Evolutionary conservation across 1,284 basidiomycete species (phyloP).

Genomic region (Porogramme epimiltina): DNA sequence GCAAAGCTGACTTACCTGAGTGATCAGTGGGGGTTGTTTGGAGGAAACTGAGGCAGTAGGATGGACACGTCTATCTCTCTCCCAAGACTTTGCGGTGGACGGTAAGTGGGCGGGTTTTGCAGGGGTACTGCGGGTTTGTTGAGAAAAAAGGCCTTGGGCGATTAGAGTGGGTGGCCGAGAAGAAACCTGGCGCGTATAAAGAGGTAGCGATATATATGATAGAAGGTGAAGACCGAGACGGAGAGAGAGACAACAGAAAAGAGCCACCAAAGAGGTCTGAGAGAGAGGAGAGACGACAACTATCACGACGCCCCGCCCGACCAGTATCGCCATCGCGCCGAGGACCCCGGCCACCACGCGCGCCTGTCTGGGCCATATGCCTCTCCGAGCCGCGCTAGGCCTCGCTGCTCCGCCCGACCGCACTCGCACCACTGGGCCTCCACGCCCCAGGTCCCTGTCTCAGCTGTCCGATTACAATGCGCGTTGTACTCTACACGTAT

Average conservation of each 20-base stretch:
- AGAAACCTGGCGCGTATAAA: slow-evolving; percentile 33
- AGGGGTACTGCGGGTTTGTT: slow-evolving; percentile 17
- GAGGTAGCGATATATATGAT: slow-evolving; percentile 39
- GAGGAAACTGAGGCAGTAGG: slow-evolving; percentile 17
- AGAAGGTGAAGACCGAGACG: slow-evolving; percentile 37
- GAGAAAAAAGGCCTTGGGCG: slow-evolving; percentile 30
- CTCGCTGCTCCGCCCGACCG: too few relatives aligned
- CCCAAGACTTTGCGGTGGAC: slow-evolving; percentile 25
- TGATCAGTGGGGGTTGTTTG: slow-evolving; percentile 15
- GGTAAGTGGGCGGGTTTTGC: slow-evolving; percentile 21
- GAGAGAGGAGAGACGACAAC: slow-evolving; percentile 30
- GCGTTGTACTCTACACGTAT: neutral
- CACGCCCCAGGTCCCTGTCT: neutral
- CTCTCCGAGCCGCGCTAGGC: neutral
- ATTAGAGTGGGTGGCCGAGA: slow-evolving; percentile 31
- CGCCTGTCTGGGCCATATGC: neutral
- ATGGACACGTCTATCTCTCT: slow-evolving; percentile 34
- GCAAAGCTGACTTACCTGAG: slow-evolving; percentile 1
- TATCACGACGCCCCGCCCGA: slow-evolving; percentile 10
- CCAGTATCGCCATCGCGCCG: slow-evolving; percentile 24
- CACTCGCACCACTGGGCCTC: neutral
- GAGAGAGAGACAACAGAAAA: slow-evolving; percentile 34
- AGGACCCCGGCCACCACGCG: slow-evolving; percentile 24
- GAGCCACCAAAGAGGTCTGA: slow-evolving; percentile 33
- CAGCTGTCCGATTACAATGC: neutral